Conservation (phyloP, 805 yeast genomes). For the Kazachstania africana region DNA sequence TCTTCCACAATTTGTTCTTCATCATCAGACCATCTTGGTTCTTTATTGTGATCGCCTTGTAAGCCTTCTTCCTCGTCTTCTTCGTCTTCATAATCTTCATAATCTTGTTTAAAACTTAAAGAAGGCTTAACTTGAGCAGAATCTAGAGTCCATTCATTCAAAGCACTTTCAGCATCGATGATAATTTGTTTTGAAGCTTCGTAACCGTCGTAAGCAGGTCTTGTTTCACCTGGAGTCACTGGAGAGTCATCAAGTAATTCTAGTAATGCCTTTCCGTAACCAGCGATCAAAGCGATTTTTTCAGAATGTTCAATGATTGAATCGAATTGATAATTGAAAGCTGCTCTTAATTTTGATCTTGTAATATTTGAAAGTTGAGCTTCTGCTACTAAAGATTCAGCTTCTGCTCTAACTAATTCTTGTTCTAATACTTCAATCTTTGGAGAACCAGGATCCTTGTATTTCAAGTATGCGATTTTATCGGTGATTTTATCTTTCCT, state of each 20-base stretch:
- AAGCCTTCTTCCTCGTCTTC: constrained; percentile 33
- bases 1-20: too few relatives aligned
- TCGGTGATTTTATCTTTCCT: constrained; percentile 78
- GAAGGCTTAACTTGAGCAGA: constrained; percentile 76
- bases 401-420: constrained; percentile 84
- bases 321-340: constrained; percentile 75
- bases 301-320: constrained; percentile 78
- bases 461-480: constrained; percentile 71
- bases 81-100: constrained; percentile 37
- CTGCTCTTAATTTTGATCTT: constrained; percentile 75
- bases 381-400: constrained; percentile 83
- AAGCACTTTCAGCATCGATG: constrained; percentile 73
- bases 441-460: constrained; percentile 75
- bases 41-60: constrained; percentile 22
- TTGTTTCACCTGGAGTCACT: constrained; percentile 85
- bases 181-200: constrained; percentile 82
- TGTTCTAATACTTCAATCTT: constrained; percentile 75
- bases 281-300: constrained; percentile 76
- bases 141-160: constrained; percentile 77
- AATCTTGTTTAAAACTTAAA: constrained; percentile 49
- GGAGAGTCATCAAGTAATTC: constrained; percentile 77
- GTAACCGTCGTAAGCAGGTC: constrained; percentile 82
- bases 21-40: constrained; percentile 5
- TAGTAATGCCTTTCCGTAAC: constrained; percentile 78
- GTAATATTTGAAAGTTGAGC: constrained; percentile 85